These are phyloP conservation scores for Penicillium sp. DNA, from an alignment of 2,329 filamentous ascomycete genomes.

Conservation along the genomic window DNA sequence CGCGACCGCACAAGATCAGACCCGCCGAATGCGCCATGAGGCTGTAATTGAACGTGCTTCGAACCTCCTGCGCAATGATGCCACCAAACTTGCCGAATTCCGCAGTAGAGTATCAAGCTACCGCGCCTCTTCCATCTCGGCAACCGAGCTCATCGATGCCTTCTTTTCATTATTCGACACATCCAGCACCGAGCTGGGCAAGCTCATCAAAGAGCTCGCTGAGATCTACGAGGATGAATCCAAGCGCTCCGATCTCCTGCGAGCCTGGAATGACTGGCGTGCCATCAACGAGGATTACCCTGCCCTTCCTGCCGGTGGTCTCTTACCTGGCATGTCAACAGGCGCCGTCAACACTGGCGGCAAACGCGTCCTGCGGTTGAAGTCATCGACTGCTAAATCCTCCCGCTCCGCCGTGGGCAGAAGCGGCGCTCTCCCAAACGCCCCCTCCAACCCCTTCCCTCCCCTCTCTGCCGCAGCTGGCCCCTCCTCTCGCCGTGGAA, in stretches of 20 bases:
- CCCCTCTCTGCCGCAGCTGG: constrained; percentile 36
- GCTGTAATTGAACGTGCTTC: constrained; percentile 83
- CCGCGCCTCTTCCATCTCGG: constrained; percentile 65
- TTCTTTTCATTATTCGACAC: constrained; percentile 87
- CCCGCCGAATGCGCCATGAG: constrained; percentile 73
- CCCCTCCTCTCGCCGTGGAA: constrained; percentile 21
- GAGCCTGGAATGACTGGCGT: constrained; percentile 92
- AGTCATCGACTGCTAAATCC: constrained; percentile 68
- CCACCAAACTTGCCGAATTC: constrained; percentile 72
- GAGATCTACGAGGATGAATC: constrained; percentile 83
- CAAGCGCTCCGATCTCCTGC: constrained; percentile 71
- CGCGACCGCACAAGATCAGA: constrained; percentile 73
- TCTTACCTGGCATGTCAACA: constrained; percentile 56
- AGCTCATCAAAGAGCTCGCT: constrained; percentile 83
- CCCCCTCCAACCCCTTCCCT: constrained; percentile 47
- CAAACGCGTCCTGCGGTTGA: constrained; percentile 61
- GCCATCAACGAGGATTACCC: constrained; percentile 96
- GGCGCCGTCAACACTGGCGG: constrained; percentile 52
- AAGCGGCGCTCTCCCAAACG: constrained; percentile 51
- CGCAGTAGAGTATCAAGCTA: constrained; percentile 76
- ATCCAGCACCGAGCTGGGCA: constrained; percentile 76
- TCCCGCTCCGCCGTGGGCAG: constrained; percentile 61
- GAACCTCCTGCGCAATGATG: constrained; percentile 75
- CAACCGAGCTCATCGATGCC: constrained; percentile 75
- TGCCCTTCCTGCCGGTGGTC: constrained; percentile 72